Conservation (phyloP, 441 rosid species). For the Erodium chrysanthum region DNA sequence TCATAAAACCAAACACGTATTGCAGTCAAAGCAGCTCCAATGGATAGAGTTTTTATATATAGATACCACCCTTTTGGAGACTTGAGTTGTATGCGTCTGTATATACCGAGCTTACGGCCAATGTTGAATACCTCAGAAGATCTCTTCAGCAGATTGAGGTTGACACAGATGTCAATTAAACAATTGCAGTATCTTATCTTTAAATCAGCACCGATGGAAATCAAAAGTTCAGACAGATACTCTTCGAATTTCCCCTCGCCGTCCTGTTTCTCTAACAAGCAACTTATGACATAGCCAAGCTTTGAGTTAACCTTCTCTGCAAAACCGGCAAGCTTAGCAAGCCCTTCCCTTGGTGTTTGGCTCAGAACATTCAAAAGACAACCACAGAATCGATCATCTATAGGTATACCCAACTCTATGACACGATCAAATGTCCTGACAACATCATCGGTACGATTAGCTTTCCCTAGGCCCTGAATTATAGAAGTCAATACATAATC, state of each 20-base stretch:
- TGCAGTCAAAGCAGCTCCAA: background rate
- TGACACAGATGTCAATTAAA: background rate
- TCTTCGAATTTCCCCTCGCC: background rate
- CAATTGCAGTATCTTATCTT: background rate
- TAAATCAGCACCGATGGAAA: background rate
- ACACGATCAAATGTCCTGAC: background rate
- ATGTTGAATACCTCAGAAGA: background rate
- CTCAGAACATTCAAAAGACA: background rate
- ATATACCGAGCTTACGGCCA: constrained; percentile 1
- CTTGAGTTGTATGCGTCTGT: background rate
- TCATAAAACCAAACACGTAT: background rate
- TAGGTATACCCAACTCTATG: background rate
- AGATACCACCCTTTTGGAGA: background rate
- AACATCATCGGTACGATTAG: constrained; percentile 1
- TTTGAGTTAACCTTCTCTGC: background rate
- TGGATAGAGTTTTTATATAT: background rate
- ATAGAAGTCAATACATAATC: background rate
- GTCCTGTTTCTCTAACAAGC: background rate
- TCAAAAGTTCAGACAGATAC: background rate
- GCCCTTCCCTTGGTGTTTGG: background rate
- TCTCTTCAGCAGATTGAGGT: constrained; percentile 1
- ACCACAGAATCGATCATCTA: background rate
- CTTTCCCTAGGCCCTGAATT: background rate
- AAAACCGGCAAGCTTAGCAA: background rate
- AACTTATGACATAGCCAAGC: background rate